Evolutionary conservation across 1,284 basidiomycete genomes (phyloP).

Genomic region (Boletellus sp.): DNA sequence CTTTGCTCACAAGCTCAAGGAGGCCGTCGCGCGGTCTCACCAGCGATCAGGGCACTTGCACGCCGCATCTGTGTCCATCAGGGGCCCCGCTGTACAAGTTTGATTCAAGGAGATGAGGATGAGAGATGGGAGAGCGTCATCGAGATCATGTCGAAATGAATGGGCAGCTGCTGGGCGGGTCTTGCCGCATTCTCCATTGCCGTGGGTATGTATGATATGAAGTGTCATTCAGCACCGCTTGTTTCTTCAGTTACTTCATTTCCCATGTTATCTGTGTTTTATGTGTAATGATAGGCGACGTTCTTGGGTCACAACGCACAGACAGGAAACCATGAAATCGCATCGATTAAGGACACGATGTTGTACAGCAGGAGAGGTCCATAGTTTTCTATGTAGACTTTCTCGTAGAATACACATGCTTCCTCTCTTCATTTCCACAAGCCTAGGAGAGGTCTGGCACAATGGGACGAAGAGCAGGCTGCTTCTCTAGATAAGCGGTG

Average conservation of each 20-base stretch:
- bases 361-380: no score
- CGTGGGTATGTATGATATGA: not conserved
- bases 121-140: no score
- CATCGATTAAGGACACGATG: no score
- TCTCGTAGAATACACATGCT: not conserved
- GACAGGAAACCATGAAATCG: no score
- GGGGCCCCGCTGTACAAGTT: not conserved
- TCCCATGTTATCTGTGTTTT: no score
- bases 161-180: not conserved
- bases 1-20: conserved; percentile 25
- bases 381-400: not conserved
- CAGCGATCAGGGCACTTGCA: no score
- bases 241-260: no score
- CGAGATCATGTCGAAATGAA: no score
- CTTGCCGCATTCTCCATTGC: not conserved
- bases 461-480: conserved; percentile 16
- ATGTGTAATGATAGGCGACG: no score
- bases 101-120: no score
- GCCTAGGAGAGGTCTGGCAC: conserved; percentile 16
- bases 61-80: not conserved
- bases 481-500: conserved; percentile 26
- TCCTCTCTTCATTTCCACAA: not conserved
- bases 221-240: no score
- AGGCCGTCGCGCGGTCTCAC: conserved; percentile 16
- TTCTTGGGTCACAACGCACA: no score